phyloP scores from a whole-genome alignment of 2,329 filamentous ascomycete genomes.

The Monosporascus ibericus region DNA sequence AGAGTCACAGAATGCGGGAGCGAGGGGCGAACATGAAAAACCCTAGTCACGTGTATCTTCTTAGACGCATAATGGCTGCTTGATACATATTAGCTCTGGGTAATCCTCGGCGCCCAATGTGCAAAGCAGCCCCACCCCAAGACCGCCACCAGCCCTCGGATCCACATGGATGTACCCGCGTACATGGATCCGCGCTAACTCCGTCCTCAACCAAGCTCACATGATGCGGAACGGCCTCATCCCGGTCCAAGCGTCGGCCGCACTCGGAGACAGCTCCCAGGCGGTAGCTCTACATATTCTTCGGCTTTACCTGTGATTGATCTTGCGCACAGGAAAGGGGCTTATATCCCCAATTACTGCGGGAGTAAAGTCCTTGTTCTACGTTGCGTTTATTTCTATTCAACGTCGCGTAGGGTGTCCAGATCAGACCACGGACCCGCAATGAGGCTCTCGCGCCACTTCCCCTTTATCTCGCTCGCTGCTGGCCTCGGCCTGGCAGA shows the following conservation, averaged over 20 bases:
- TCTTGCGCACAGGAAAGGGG: neutral
- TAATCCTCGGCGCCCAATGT: neutral
- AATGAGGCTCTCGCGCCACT: slow-evolving; percentile 21
- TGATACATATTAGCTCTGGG: neutral
- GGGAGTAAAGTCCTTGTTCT: neutral
- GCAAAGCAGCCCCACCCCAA: too few species aligned
- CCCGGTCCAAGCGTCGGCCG: neutral
- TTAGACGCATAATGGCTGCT: slow-evolving; percentile 1
- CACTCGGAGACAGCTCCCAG: neutral
- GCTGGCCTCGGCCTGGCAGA: slow-evolving; percentile 13
- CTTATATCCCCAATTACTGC: neutral
- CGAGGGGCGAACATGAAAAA: slow-evolving; percentile 10
- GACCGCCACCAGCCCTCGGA: too few species aligned
- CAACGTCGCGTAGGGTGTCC: neutral
- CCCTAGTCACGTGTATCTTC: slow-evolving; percentile 18
- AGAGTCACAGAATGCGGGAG: slow-evolving; percentile 11
- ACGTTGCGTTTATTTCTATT: neutral
- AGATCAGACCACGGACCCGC: slow-evolving; percentile 1
- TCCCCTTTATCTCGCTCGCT: slow-evolving; percentile 19
- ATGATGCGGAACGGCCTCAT: neutral
- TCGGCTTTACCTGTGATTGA: too few species aligned
- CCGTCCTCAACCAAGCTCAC: neutral
- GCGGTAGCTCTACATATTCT: neutral
- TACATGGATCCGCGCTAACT: neutral
- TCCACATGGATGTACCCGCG: too few species aligned